phyloP scores from a whole-genome alignment of 2,329 filamentous ascomycete species.

The Fusarium nelsonii region DNA sequence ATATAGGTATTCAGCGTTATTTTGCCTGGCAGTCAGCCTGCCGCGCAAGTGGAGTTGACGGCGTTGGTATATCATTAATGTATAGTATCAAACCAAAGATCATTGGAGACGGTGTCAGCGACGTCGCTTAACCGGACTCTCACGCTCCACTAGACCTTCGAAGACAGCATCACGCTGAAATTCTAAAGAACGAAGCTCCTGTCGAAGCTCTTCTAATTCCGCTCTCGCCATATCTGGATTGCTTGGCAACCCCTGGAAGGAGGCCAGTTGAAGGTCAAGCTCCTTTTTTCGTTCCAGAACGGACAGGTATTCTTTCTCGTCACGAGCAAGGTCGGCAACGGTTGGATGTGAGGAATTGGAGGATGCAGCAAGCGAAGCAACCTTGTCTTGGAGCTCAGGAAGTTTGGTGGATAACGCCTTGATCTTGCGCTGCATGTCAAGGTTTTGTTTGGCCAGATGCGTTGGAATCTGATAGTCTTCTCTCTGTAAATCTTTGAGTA shows the following conservation, averaged over 20 bases:
- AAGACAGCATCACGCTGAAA: slow-evolving; percentile 78
- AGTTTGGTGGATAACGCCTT: slow-evolving; percentile 76
- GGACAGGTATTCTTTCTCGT: slow-evolving; percentile 69
- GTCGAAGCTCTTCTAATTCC: slow-evolving; percentile 76
- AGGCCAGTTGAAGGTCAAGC: slow-evolving; percentile 71
- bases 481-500: slow-evolving; percentile 59
- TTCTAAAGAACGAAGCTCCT: slow-evolving; percentile 71
- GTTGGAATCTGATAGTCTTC: slow-evolving; percentile 66
- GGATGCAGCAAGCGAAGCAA: slow-evolving; percentile 57
- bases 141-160: slow-evolving; percentile 75
- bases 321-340: slow-evolving; percentile 68
- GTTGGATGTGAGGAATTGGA: slow-evolving; percentile 57
- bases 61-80: slow-evolving; percentile 28
- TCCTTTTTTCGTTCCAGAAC: slow-evolving; percentile 69
- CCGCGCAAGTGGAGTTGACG: slow-evolving; percentile 1
- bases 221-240: slow-evolving; percentile 75
- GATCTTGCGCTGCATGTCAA: slow-evolving; percentile 77
- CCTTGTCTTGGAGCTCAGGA: slow-evolving; percentile 69
- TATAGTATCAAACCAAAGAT: slow-evolving; percentile 35
- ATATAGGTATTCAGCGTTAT: slow-evolving; percentile 20
- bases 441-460: slow-evolving; percentile 75
- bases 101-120: slow-evolving; percentile 44
- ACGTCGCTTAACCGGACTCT: slow-evolving; percentile 63
- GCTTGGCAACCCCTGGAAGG: slow-evolving; percentile 79
- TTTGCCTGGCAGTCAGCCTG: slow-evolving; percentile 15